A percentile compares a stretch with the other conserved stretches of the same genome.
Conservation (phyloP, 129 eudicot species). For the Smallanthus sonchifolius region DNA sequence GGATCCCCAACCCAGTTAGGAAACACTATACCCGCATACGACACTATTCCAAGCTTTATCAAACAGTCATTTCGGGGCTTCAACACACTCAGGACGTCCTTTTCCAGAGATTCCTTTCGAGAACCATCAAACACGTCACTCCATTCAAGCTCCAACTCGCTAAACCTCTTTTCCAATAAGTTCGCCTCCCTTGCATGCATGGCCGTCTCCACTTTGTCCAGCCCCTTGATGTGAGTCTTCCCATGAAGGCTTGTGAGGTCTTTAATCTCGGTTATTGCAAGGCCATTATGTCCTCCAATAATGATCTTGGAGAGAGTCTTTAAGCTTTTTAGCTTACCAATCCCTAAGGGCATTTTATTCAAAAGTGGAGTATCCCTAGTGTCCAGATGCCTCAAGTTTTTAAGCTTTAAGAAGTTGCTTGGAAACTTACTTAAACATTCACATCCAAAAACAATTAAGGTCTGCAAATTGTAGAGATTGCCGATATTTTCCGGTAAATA, state of each 20-base stretch:
- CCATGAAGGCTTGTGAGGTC: background rate
- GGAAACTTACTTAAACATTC: background rate
- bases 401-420: background rate
- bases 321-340: background rate
- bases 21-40: background rate
- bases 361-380: background rate
- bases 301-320: conserved; percentile 5
- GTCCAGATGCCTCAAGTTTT: conserved; percentile 1
- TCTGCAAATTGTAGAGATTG: conserved; percentile 1
- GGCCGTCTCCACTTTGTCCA: background rate
- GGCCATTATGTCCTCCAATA: background rate
- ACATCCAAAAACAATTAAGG: background rate
- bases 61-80: background rate
- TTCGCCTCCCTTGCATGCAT: background rate
- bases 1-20: conserved; percentile 1
- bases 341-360: background rate
- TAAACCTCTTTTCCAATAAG: background rate
- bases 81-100: background rate
- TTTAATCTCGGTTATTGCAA: conserved; percentile 2
- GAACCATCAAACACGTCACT: background rate
- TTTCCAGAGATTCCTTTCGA: background rate
- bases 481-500: background rate
- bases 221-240: background rate
- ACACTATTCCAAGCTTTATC: background rate
- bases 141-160: background rate